These are phyloP conservation scores for Scenedesmus sp. DNA, from an alignment of 163 green algal genomes.

Conservation along the genomic window DNA sequence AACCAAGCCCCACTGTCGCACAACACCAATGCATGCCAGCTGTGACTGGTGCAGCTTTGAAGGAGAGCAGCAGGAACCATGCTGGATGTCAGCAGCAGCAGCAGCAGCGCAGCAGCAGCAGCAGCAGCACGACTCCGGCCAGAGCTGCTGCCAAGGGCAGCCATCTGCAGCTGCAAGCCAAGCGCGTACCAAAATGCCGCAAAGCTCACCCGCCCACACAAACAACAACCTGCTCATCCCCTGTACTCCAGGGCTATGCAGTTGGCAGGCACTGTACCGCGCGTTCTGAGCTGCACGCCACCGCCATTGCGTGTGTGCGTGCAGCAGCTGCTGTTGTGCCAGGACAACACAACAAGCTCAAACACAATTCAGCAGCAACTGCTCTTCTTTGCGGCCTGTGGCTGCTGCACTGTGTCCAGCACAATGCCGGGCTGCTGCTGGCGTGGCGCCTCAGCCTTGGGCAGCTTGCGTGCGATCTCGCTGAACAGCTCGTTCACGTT, in stretches of 20 bases:
- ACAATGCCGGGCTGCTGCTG: slow-evolving; percentile 70
- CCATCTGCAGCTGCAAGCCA: not conserved
- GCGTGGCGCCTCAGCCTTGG: slow-evolving; percentile 70
- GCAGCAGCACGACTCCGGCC: no score
- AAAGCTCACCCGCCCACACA: not conserved
- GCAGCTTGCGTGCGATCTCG: slow-evolving; percentile 82
- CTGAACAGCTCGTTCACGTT: slow-evolving; percentile 92
- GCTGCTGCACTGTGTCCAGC: slow-evolving; percentile 64
- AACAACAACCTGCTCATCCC: no score
- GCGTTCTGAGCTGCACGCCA: not conserved
- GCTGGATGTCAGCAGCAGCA: no score
- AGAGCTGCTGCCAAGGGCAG: not conserved
- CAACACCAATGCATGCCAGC: no score
- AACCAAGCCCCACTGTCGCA: no score
- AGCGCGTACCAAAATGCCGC: not conserved
- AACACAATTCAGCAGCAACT: slow-evolving; percentile 65
- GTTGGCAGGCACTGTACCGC: not conserved
- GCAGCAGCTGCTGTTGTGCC: not conserved
- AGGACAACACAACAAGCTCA: not conserved
- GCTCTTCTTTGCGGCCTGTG: slow-evolving; percentile 56
- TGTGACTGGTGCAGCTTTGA: not conserved
- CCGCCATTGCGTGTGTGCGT: not conserved
- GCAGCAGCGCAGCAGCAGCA: no score
- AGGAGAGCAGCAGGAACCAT: no score
- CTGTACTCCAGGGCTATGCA: not conserved